These are phyloP conservation scores for Peronosclerospora sorghi DNA, from an alignment of 352 stramenopile species.

Conservation along the genomic window DNA sequence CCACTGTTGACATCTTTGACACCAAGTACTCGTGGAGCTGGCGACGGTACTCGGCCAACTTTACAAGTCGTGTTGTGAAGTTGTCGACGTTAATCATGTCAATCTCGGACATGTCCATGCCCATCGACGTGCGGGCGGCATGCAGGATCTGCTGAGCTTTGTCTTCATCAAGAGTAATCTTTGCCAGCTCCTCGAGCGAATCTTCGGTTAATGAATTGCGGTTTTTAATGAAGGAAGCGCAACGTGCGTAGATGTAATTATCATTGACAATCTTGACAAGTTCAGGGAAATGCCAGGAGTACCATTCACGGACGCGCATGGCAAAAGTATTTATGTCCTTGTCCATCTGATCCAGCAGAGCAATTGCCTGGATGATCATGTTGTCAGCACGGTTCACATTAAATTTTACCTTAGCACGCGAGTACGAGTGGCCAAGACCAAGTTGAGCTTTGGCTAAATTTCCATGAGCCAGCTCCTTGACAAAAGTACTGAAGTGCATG, in stretches of 20 bases:
- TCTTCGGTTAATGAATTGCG: constrained; percentile 69
- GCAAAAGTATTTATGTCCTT: constrained; percentile 99
- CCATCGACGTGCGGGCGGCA: constrained; percentile 95
- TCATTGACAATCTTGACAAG: constrained; percentile 99
- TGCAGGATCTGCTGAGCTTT: constrained; percentile 92
- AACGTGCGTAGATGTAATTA: constrained; percentile 98
- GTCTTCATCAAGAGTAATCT: constrained; percentile 97
- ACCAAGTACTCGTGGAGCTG: constrained; percentile 91
- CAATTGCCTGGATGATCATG: constrained; percentile 99
- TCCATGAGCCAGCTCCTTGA: constrained; percentile 95
- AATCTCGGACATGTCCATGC: constrained; percentile 98
- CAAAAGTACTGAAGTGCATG: constrained; percentile 95
- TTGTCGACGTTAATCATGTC: constrained; percentile 99
- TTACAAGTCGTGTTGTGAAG: constrained; percentile 97
- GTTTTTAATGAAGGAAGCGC: constrained; percentile 96
- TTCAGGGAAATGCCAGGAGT: constrained; percentile 99
- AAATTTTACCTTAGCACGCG: constrained; percentile 98
- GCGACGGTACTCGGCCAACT: constrained; percentile 96
- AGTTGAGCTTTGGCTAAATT: constrained; percentile 97
- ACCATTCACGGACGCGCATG: constrained; percentile 99
- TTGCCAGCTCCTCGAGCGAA: constrained; percentile 65
- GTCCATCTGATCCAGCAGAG: constrained; percentile 99
- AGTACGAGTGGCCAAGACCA: constrained; percentile 98
- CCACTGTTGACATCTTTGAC: constrained; percentile 97
- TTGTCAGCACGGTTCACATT: constrained; percentile 99